These are phyloP conservation scores for Saccharomycopsis olivae DNA, from an alignment of 805 yeast species.

Conservation along the genomic window DNA sequence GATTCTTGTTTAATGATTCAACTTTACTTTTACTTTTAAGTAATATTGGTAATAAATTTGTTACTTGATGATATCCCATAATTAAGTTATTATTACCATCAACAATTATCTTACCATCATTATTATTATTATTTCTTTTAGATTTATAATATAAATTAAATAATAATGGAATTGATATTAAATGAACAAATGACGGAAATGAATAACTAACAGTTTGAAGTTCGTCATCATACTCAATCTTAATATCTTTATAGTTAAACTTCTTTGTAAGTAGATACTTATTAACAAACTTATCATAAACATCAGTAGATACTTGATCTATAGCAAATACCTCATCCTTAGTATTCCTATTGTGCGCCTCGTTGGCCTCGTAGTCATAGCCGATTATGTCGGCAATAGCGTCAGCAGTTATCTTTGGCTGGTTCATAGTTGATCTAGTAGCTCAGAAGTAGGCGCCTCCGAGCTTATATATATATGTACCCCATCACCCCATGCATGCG, in stretches of 20 bases:
- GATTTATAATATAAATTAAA: slow-evolving; percentile 2
- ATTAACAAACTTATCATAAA: slow-evolving; percentile 19
- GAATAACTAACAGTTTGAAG: slow-evolving; percentile 10
- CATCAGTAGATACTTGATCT: slow-evolving; percentile 8
- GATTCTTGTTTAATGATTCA: slow-evolving; percentile 11
- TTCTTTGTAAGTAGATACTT: slow-evolving; percentile 6
- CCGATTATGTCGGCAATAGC: slow-evolving; percentile 15
- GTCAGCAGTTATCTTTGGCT: slow-evolving; percentile 10
- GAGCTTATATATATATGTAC: no score
- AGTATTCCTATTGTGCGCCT: slow-evolving; percentile 10
- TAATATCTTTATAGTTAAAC: slow-evolving; percentile 13
- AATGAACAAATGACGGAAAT: slow-evolving; percentile 15
- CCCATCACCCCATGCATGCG: no score
- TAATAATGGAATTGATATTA: slow-evolving; percentile 11
- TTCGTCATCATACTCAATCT: slow-evolving; percentile 17
- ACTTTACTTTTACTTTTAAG: slow-evolving; percentile 11
- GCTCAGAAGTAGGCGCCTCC: no score
- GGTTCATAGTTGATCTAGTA: no score
- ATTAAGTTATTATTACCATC: slow-evolving; percentile 5
- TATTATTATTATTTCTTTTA: neutral
- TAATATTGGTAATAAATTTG: slow-evolving; percentile 12
- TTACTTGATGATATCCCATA: slow-evolving; percentile 11
- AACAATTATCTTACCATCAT: neutral
- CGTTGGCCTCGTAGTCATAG: slow-evolving; percentile 11
- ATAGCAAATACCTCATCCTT: slow-evolving; percentile 10